phyloP scores from a whole-genome alignment of 345 rosid species.

The thale cress (Arabidopsis thaliana) region DNA sequence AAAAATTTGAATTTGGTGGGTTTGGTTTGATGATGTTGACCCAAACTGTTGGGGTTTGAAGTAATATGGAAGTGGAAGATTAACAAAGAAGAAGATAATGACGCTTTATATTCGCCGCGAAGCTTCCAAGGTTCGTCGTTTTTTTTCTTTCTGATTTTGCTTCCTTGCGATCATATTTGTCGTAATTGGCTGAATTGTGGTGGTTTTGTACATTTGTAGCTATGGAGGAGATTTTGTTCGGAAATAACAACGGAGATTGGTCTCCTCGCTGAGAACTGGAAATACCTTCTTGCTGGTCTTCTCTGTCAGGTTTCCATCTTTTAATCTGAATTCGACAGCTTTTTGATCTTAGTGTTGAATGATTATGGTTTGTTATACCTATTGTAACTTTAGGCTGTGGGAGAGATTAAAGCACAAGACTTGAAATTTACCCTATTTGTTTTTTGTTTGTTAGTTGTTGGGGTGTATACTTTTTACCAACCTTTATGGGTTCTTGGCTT shows the following conservation, averaged over 20 bases:
- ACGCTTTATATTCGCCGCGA: slow-evolving; percentile 94
- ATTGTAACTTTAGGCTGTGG: slow-evolving; percentile 20
- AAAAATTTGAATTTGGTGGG: background rate
- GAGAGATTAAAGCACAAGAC: slow-evolving; percentile 28
- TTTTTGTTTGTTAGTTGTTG: background rate
- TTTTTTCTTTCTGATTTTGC: background rate
- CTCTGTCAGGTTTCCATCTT: slow-evolving; percentile 72
- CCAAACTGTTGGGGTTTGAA: slow-evolving; percentile 53
- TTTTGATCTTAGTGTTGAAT: slow-evolving; percentile 1
- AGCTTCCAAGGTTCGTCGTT: slow-evolving; percentile 76
- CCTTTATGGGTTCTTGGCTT: background rate
- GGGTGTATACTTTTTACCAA: no score
- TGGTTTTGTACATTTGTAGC: slow-evolving; percentile 48
- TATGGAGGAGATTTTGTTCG: slow-evolving; percentile 92
- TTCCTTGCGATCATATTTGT: background rate
- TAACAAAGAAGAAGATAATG: slow-evolving; percentile 50
- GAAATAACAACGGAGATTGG: slow-evolving; percentile 80
- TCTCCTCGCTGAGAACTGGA: slow-evolving; percentile 89
- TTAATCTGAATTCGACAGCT: background rate
- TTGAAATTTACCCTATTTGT: slow-evolving; percentile 33
- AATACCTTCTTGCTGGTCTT: slow-evolving; percentile 82
- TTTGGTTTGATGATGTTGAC: slow-evolving; percentile 51
- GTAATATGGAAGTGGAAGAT: slow-evolving; percentile 62
- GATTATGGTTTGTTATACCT: slow-evolving; percentile 35
- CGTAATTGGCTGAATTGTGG: slow-evolving; percentile 1